Base-by-base conservation (phyloP, 768 basidiomycete genomes). In the Auriscalpium microsporum region DNA sequence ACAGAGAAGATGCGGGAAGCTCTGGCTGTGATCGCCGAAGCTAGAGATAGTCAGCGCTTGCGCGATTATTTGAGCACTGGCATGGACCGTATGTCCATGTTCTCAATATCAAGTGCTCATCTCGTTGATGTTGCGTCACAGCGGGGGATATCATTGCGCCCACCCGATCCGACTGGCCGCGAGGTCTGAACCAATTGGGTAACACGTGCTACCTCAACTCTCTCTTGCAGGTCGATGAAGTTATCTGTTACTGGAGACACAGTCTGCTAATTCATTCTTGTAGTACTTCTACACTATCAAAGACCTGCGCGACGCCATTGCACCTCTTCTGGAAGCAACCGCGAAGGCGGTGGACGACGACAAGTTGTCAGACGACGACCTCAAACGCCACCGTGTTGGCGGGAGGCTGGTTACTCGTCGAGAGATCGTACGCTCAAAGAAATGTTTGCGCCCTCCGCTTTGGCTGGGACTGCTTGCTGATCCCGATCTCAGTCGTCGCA, bases 241-340 rank as follows among this genome's bases (percentile, higher is more conserved):
- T 38, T 45, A 10, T 35, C n/a, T 21, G 42, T 17, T 16, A 23
- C 11, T 33, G 13, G 23, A 44, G 16, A 46, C 21, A 49, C 10
- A 13, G 14, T 23, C 54, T 8, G 57, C 37, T 49, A 50, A 10
- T 28, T 7, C 28, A 10, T 23, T 35, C 17, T 17, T 48, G n/a
- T 66, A 95, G 87, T 96, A 95, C 68, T 94, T 96, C 67, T 95
- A 93, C 68, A 95, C 93, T n/a, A 92, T 96, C 69, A 87, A 82
- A 65, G 90, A 94, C 37, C 79, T 96, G 28, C 80, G 94, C 35
- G 83, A 86, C 17, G 84, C 87, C 7, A 82, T 95, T 9, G 72
- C 72, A 34, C 80, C 78, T 17, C 75, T 84, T 73, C 77, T 77
- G 23, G 76, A 79, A 55, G 65, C 76, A 40, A 79, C 78, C 48